These are phyloP conservation scores for Brassica napus DNA, from an alignment of 345 rosid genomes.

Conservation along the genomic window Da-Ae NC_063446.1:22740501-22741000, in stretches of 20 bases:
- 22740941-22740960: constrained; percentile 64
- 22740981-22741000: constrained; percentile 68
- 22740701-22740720: constrained; percentile 83
- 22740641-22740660: constrained; percentile 79
- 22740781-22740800: constrained; percentile 87
- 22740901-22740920: constrained; percentile 70
- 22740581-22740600: constrained; percentile 52
- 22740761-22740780: constrained; percentile 69
- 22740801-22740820: constrained; percentile 72
- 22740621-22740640: constrained; percentile 70
- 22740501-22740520: constrained; percentile 77
- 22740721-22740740: constrained; percentile 81
- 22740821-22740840: constrained; percentile 88
- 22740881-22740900: constrained; percentile 74
- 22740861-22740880: constrained; percentile 73
- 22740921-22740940: constrained; percentile 59
- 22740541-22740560: constrained; percentile 70
- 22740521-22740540: constrained; percentile 77
- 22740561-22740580: constrained; percentile 56
- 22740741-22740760: constrained; percentile 75
- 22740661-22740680: constrained; percentile 75
- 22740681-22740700: constrained; percentile 45
- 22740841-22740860: constrained; percentile 66
- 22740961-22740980: constrained; percentile 89
- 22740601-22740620: constrained; percentile 61